Conservation (phyloP, 805 yeast species). For the Priceomyces melissophilus region DNA sequence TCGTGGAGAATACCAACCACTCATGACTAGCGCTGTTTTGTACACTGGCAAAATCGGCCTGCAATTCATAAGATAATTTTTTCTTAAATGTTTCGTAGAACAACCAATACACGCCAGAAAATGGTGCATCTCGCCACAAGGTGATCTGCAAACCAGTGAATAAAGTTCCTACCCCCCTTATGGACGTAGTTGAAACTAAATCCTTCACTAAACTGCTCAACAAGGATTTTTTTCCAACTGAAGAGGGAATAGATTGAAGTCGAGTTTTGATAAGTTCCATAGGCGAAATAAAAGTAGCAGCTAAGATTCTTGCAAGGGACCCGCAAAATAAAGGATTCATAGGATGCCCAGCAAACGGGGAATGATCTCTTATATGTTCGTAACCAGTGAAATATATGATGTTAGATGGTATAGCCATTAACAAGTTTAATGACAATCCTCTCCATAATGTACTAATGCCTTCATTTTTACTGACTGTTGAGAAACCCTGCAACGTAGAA, state of each 20-base stretch:
- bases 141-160: conserved; percentile 87
- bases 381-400: conserved; percentile 93
- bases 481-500: conserved; percentile 75
- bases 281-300: conserved; percentile 86
- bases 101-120: conserved; percentile 93
- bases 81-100: conserved; percentile 58
- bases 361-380: conserved; percentile 76
- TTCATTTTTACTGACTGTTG: conserved; percentile 63
- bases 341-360: conserved; percentile 43
- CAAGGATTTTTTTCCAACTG: conserved; percentile 25
- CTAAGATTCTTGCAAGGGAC: conserved; percentile 71
- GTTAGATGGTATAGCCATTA: conserved; percentile 91
- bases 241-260: conserved; percentile 78
- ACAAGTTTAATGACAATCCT: conserved; percentile 75
- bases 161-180: conserved; percentile 59
- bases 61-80: conserved; percentile 17
- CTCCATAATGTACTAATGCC: conserved; percentile 82
- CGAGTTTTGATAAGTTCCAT: conserved; percentile 84
- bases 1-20: conserved; percentile 51
- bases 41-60: conserved; percentile 18
- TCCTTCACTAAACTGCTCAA: conserved; percentile 51
- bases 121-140: conserved; percentile 96
- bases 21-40: conserved; percentile 17
- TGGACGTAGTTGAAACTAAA: conserved; percentile 45
- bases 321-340: conserved; percentile 85